Evolutionary conservation across 2,329 filamentous ascomycete genomes (phyloP).

Genomic region (Phyllosticta capitalensis): DNA sequence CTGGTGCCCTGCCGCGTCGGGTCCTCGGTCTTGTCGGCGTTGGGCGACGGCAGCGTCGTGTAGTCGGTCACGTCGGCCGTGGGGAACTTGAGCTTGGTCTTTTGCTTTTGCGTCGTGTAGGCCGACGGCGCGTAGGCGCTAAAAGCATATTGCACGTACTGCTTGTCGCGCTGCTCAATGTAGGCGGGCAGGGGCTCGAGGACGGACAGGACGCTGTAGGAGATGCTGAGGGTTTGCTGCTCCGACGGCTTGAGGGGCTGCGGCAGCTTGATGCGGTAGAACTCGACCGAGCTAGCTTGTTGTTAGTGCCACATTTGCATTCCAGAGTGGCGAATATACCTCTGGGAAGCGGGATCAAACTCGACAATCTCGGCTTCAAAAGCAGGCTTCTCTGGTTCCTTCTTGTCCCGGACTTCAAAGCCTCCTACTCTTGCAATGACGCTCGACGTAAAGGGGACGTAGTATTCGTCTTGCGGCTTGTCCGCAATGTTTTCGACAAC

Average conservation of each 20-base stretch:
- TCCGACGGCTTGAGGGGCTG: slow-evolving; percentile 63
- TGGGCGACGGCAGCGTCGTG: slow-evolving; percentile 56
- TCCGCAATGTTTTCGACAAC: slow-evolving; percentile 79
- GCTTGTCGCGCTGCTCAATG: slow-evolving; percentile 75
- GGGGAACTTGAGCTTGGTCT: slow-evolving; percentile 90
- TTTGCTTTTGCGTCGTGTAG: slow-evolving; percentile 83
- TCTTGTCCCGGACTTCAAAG: slow-evolving; percentile 88
- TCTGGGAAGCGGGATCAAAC: slow-evolving; percentile 38
- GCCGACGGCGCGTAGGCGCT: slow-evolving; percentile 75
- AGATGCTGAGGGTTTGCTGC: slow-evolving; percentile 80
- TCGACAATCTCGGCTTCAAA: slow-evolving; percentile 63
- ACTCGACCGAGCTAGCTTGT: slow-evolving; percentile 49
- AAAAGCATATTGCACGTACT: slow-evolving; percentile 79
- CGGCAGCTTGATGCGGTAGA: slow-evolving; percentile 75
- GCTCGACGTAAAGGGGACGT: slow-evolving; percentile 70
- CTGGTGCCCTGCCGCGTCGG: slow-evolving; percentile 77
- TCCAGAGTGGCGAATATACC: slow-evolving; percentile 29
- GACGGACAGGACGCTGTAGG: slow-evolving; percentile 71
- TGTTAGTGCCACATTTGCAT: slow-evolving; percentile 6
- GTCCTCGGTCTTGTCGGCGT: slow-evolving; percentile 52
- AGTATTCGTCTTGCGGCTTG: slow-evolving; percentile 80
- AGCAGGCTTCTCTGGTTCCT: slow-evolving; percentile 55
- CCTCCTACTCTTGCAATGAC: slow-evolving; percentile 71
- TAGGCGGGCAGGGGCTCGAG: slow-evolving; percentile 69
- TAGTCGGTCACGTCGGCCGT: slow-evolving; percentile 73